Evolutionary conservation across 805 yeast genomes (phyloP), one percentile per base, ranked within the genome.

Genomic region (Starmerella asiatica): DNA sequence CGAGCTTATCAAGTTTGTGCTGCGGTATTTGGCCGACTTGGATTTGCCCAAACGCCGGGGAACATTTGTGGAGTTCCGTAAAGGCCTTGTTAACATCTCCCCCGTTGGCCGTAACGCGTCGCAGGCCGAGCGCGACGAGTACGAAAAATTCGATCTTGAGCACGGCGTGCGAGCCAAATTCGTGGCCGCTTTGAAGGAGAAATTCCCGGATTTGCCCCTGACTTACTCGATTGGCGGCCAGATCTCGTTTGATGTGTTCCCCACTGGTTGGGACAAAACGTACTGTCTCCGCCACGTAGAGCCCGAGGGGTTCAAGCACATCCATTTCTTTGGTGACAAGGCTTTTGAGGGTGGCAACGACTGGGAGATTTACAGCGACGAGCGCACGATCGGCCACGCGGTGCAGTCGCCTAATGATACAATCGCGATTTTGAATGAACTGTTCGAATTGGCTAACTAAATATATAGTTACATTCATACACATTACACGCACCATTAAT

Each of bases 191-290:
- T 72, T 91, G 59, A 81, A 73, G 65, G 73, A 74, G 59, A 73
- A 76, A 57, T 91, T 91, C 71, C 63, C 88, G 42, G 88, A 86
- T 63, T 69, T 69, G 56, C 80, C 79, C 41, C 73, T 91, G 59
- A 88, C 97, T 52, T 91, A 80, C 73, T 91, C 98, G 44, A 91
- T 91, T 51, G 99, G 99, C 64, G 99, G 99, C 55, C 97, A 91
- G 73, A 91, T 91, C 62, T 88, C 97, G 27, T 91, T 91, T 57
- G 99, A 91, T 58, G 97, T 91, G 49, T 91, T 91, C 88, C 99
- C 99, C 69, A 83, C 95, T 49, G 98, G 99, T 59, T 91, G 99
- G 99, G 99, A 91, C 67, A 91, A 91, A 75, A 91, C 99, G 47
- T 91, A 88, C 70, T 83, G 94, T 65, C 74, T 91, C 60, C 85